A percentile compares a stretch with the other conserved stretches of the same genome.
Conservation (phyloP, 1,284 basidiomycete genomes). For the Baeospora myosura region DNA sequence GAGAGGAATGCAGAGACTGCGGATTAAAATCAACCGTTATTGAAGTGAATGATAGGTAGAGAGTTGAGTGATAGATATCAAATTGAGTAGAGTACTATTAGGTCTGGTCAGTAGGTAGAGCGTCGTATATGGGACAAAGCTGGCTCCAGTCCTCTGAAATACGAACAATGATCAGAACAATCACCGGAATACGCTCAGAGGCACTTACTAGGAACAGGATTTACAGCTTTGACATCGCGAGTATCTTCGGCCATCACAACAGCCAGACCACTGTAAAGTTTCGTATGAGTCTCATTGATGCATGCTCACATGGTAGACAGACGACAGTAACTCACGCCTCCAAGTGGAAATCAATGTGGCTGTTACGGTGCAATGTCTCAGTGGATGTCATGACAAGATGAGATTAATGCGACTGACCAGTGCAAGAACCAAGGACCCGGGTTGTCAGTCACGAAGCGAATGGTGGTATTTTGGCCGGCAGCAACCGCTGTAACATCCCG, state of each 20-base stretch:
- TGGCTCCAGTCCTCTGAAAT: too few species aligned
- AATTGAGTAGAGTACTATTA: too few species aligned
- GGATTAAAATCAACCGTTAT: too few species aligned
- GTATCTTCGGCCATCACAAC: constrained; percentile 1
- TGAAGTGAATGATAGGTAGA: too few species aligned
- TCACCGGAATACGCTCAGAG: too few species aligned
- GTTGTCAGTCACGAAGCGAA: constrained; percentile 31
- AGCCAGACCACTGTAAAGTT: constrained; percentile 1
- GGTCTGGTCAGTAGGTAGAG: too few species aligned
- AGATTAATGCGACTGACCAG: constrained; percentile 24
- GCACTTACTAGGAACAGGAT: neutral
- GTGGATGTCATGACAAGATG: neutral
- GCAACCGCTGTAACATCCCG: constrained; percentile 26
- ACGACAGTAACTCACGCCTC: neutral
- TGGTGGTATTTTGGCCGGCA: constrained; percentile 20
- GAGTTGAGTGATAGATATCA: too few species aligned
- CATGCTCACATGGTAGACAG: neutral
- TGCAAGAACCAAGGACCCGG: constrained; percentile 37
- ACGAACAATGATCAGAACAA: too few species aligned
- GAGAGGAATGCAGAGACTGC: too few species aligned
- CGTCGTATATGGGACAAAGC: too few species aligned
- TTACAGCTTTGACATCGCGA: neutral
- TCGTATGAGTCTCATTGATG: too few species aligned
- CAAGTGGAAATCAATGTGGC: constrained; percentile 7
- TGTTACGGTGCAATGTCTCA: neutral